phyloP scores from a whole-genome alignment of 2,329 filamentous ascomycete genomes.

The Aspergillus tubingensis region DNA sequence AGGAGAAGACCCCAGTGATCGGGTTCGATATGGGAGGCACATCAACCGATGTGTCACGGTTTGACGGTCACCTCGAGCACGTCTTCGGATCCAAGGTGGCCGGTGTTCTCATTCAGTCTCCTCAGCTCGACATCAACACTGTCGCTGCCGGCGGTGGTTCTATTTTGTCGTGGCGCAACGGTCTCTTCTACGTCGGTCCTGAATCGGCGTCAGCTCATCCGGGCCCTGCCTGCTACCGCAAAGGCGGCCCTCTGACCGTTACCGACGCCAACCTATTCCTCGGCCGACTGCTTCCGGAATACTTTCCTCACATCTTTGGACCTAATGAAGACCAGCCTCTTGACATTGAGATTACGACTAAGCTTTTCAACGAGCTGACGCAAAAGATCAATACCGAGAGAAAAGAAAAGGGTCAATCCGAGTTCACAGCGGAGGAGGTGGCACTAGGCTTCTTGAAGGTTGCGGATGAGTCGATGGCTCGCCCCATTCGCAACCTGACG shows the following conservation, averaged over 20 bases:
- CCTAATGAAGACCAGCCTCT: constrained; percentile 82
- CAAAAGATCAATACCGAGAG: constrained; percentile 59
- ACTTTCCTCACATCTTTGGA: constrained; percentile 96
- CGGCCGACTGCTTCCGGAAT: constrained; percentile 81
- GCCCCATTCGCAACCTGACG: constrained; percentile 85
- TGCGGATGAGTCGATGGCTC: constrained; percentile 48
- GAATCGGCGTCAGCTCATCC: constrained; percentile 91
- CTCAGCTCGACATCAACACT: constrained; percentile 92
- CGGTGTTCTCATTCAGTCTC: constrained; percentile 90
- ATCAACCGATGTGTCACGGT: constrained; percentile 83
- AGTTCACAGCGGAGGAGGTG: constrained; percentile 54
- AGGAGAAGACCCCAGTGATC: constrained; percentile 82
- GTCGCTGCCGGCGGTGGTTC: constrained; percentile 79
- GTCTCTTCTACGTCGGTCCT: constrained; percentile 87
- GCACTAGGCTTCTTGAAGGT: constrained; percentile 46
- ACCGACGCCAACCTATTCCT: constrained; percentile 91
- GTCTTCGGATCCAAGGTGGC: constrained; percentile 93
- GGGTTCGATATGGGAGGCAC: constrained; percentile 97
- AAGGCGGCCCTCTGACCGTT: constrained; percentile 85
- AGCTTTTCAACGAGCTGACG: constrained; percentile 73
- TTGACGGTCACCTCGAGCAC: constrained; percentile 85
- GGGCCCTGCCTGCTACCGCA: constrained; percentile 88
- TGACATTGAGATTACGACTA: constrained; percentile 73
- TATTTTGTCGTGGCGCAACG: constrained; percentile 80
- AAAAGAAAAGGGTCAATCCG: constrained; percentile 44